Percentiles rank a stretch among this genome's conserved stretches.
Conservation (phyloP, 805 yeast genomes). For the Wickerhamiella hasegawae region DNA sequence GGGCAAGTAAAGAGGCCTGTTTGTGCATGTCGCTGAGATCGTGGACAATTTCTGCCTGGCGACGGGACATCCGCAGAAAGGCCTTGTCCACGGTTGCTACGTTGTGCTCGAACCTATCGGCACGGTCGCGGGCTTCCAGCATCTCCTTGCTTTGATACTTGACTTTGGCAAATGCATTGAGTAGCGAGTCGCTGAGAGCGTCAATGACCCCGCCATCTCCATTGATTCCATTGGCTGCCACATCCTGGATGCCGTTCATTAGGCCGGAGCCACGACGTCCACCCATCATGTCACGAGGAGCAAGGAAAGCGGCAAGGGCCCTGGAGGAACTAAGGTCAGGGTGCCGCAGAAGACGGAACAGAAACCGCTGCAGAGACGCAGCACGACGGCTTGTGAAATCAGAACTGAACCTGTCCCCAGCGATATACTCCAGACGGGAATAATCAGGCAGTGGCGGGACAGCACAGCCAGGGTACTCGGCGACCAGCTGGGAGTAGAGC, state of each 20-base stretch:
- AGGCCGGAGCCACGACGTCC: not conserved
- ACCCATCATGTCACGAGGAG: slow-evolving; percentile 24
- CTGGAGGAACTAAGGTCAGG: slow-evolving; percentile 55
- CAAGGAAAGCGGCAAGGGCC: slow-evolving; percentile 53
- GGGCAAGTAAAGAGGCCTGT: slow-evolving; percentile 54
- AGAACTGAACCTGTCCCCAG: slow-evolving; percentile 79
- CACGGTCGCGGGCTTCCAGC: slow-evolving; percentile 63
- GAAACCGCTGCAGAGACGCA: slow-evolving; percentile 60
- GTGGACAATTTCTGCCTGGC: slow-evolving; percentile 53
- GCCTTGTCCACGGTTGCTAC: slow-evolving; percentile 62
- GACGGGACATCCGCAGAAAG: slow-evolving; percentile 53
- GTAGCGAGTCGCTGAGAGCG: slow-evolving; percentile 73
- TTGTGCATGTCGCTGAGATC: slow-evolving; percentile 59
- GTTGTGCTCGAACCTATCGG: slow-evolving; percentile 75
- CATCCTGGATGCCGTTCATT: not conserved
- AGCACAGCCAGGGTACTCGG: slow-evolving; percentile 71
- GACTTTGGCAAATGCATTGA: slow-evolving; percentile 83
- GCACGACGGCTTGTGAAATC: slow-evolving; percentile 77
- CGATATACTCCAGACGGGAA: slow-evolving; percentile 75
- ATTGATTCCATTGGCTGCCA: not conserved
- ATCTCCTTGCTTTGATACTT: slow-evolving; percentile 54
- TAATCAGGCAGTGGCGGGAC: slow-evolving; percentile 93
- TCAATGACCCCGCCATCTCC: slow-evolving; percentile 40
- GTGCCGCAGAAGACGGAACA: slow-evolving; percentile 58
- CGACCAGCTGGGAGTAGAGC: slow-evolving; percentile 53